phyloP scores from a whole-genome alignment of 169 alveolate species.

The Cryptosporidium ubiquitum region DNA sequence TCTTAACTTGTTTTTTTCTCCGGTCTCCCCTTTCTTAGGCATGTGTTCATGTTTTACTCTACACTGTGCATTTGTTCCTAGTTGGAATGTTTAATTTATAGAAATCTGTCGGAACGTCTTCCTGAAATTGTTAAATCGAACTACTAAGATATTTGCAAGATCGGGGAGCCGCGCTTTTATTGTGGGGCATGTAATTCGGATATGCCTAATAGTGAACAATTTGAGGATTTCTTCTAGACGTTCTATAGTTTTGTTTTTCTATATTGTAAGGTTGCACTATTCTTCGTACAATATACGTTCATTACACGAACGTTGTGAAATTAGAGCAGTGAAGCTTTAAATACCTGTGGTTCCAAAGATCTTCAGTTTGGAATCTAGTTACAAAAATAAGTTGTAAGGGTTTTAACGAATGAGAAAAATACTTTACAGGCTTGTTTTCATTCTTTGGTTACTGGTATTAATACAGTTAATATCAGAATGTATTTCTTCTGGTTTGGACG shows the following conservation, averaged over 20 bases:
- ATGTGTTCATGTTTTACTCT: background rate
- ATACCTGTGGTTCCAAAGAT: background rate
- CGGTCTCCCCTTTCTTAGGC: background rate
- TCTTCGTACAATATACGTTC: background rate
- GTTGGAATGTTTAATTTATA: background rate
- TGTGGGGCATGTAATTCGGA: conserved; percentile 17
- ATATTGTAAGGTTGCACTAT: background rate
- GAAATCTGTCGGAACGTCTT: too few species aligned
- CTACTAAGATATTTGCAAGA: background rate
- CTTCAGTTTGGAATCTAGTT: background rate
- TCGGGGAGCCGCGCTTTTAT: background rate
- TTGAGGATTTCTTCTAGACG: background rate
- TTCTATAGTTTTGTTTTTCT: background rate
- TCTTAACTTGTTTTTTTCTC: background rate
- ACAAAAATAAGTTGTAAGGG: background rate
- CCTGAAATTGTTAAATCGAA: background rate
- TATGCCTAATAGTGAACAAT: background rate
- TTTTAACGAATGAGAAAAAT: background rate
- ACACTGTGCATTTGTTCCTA: background rate
- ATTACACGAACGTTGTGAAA: background rate
- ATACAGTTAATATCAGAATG: background rate
- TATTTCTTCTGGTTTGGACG: background rate
- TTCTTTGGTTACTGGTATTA: background rate
- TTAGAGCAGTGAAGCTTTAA: background rate
- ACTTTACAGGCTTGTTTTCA: background rate